phyloP scores from a whole-genome alignment of 2,329 filamentous ascomycete species.

The Diplodia scrobiculata region DNA sequence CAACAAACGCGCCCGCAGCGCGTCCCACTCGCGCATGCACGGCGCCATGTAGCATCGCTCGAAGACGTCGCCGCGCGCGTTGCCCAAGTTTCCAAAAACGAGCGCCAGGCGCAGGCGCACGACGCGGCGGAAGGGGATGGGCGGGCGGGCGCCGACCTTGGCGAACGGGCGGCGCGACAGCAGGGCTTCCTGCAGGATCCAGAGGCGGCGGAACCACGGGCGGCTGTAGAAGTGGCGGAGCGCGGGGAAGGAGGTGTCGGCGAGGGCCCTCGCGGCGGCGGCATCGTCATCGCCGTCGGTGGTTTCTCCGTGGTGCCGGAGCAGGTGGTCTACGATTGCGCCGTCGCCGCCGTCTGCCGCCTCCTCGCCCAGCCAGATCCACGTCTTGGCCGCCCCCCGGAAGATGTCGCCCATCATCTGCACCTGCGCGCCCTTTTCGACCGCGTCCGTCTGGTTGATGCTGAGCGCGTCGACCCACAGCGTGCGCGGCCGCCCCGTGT shows the following conservation, averaged over 20 bases:
- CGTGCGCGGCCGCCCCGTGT: not conserved
- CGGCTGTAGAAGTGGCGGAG: slow-evolving; percentile 26
- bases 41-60: no score
- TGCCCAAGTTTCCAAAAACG: no score
- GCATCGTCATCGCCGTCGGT: no score
- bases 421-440: not conserved
- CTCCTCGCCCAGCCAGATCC: not conserved
- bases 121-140: no score
- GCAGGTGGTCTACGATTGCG: not conserved
- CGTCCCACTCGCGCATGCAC: no score
- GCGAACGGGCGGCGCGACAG: not conserved
- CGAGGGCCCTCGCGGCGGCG: no score
- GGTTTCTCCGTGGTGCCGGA: no score
- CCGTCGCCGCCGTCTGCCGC: not conserved
- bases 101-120: no score
- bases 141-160: no score
- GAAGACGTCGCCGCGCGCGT: no score
- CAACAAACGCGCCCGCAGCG: no score
- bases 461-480: slow-evolving; percentile 2
- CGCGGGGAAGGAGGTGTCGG: not conserved
- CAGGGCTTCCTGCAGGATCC: slow-evolving; percentile 32
- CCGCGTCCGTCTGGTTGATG: not conserved
- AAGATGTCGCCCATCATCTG: slow-evolving; percentile 6
- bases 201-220: slow-evolving; percentile 31
- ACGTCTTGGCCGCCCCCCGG: not conserved